phyloP scores from a whole-genome alignment of 345 rosid genomes.

The Passiflora organensis region DNA sequence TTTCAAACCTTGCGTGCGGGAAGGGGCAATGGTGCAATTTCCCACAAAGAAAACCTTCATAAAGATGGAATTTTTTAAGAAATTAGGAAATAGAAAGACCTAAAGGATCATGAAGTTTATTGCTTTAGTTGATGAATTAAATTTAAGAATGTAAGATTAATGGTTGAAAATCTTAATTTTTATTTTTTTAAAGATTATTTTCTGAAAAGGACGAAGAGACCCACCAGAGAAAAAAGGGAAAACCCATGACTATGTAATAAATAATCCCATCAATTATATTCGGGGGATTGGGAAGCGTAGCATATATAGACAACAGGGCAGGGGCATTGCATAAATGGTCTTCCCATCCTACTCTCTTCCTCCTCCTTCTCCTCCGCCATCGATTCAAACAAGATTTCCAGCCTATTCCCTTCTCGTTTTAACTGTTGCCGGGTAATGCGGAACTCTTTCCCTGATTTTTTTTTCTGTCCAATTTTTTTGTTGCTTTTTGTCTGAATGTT shows the following conservation, averaged over 20 bases:
- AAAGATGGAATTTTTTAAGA: too few species aligned
- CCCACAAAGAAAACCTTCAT: too few species aligned
- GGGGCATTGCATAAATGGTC: background rate
- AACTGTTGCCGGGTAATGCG: constrained; percentile 23
- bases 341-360: too few species aligned
- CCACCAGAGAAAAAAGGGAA: background rate
- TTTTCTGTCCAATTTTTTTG: background rate
- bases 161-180: too few species aligned
- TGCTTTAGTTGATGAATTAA: too few species aligned
- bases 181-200: too few species aligned
- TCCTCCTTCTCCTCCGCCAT: constrained; percentile 6
- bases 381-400: constrained; percentile 19
- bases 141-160: too few species aligned
- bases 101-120: too few species aligned
- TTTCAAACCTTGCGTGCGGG: constrained; percentile 30
- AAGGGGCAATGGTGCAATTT: constrained; percentile 12
- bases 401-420: constrained; percentile 18
- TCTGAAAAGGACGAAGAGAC: background rate
- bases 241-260: background rate
- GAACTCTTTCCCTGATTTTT: constrained; percentile 6
- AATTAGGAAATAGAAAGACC: too few species aligned
- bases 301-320: background rate
- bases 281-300: background rate
- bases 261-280: background rate
- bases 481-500: background rate